Evolutionary conservation across 2,329 filamentous ascomycete genomes (phyloP).

Genomic region (Verticillium isaacii): DNA sequence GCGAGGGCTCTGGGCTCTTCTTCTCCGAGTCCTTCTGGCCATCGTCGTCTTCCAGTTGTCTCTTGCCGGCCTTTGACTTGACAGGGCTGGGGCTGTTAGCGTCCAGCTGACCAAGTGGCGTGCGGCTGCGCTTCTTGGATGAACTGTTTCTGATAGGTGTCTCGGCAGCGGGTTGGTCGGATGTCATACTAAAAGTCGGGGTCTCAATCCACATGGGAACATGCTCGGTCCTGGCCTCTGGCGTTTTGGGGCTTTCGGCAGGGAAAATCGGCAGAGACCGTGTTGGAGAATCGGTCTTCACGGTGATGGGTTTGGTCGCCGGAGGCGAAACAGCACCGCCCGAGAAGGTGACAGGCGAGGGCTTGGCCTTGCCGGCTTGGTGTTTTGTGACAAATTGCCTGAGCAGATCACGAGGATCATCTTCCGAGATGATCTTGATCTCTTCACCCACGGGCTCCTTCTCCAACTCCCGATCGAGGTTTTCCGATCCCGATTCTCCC

Average conservation of each 20-base stretch:
- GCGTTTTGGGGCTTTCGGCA: not conserved
- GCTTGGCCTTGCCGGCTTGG: constrained; percentile 7
- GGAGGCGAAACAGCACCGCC: not conserved
- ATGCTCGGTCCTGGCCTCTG: not conserved
- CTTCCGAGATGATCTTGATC: not conserved
- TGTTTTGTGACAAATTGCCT: constrained; percentile 22
- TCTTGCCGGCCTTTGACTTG: constrained; percentile 23
- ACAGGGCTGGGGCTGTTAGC: constrained; percentile 31
- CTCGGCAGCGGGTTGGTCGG: constrained; percentile 1
- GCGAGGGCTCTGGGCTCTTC: not conserved
- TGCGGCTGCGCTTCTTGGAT: constrained; percentile 12
- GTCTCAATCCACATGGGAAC: not conserved
- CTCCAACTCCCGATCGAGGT: not conserved
- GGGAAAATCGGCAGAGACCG: not conserved
- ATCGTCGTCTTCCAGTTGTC: constrained; percentile 21
- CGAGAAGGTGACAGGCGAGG: not conserved
- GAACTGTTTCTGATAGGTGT: constrained; percentile 12
- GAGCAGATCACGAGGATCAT: constrained; percentile 17
- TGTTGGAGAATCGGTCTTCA: not conserved
- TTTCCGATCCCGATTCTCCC: not conserved
- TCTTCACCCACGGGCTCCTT: not conserved
- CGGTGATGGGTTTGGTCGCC: not conserved
- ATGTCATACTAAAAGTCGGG: not conserved
- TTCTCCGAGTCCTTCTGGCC: constrained; percentile 11
- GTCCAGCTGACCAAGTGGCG: constrained; percentile 28